phyloP scores from a whole-genome alignment of 73 alveolate species.

The Paramecium pentaurelia region DNA sequence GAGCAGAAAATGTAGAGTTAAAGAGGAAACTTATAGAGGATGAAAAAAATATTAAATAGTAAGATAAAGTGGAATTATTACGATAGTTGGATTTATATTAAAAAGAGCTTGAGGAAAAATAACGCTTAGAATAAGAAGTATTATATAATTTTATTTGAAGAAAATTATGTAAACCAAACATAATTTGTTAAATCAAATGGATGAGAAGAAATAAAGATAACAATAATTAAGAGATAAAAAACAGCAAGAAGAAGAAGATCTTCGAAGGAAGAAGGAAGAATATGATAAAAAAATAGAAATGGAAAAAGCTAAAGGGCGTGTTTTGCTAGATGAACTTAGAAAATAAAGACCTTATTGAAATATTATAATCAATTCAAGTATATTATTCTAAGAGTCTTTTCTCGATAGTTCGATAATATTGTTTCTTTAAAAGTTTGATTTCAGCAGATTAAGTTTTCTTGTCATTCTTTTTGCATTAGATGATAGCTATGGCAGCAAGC shows the following conservation, averaged over 20 bases:
- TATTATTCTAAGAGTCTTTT: neutral
- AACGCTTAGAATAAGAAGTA: slow-evolving; percentile 14
- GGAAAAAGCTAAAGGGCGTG: slow-evolving; percentile 32
- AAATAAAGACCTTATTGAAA: slow-evolving; percentile 45
- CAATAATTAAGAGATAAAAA: neutral
- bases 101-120: neutral
- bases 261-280: neutral
- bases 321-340: slow-evolving; percentile 25
- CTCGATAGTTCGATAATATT: neutral
- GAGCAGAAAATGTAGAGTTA: slow-evolving; percentile 9
- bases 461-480: neutral
- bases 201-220: slow-evolving; percentile 2
- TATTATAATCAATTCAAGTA: neutral
- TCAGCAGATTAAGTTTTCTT: neutral
- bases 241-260: neutral
- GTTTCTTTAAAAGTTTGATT: neutral
- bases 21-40: neutral
- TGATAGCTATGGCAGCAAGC: neutral
- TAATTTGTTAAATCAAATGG: slow-evolving; percentile 17
- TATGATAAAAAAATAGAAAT: slow-evolving; percentile 22
- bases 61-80: slow-evolving; percentile 18
- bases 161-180: neutral
- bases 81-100: neutral
- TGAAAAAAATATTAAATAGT: neutral
- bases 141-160: neutral